These are phyloP conservation scores for Kodamaea fukazawae DNA, from an alignment of 805 yeast species.

Conservation along the genomic window DNA sequence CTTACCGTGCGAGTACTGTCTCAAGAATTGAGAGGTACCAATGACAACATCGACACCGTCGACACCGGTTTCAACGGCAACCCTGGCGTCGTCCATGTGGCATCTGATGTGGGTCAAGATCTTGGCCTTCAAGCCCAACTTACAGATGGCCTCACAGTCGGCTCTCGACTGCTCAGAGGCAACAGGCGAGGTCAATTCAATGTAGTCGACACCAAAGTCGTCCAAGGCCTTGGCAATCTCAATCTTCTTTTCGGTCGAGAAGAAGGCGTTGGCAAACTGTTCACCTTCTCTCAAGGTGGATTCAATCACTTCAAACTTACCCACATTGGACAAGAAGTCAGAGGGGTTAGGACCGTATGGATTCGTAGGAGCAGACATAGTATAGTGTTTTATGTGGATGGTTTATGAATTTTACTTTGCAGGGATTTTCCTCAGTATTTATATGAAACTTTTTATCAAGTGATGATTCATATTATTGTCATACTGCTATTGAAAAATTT, in stretches of 20 bases:
- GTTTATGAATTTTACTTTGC: background rate
- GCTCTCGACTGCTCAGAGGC: conserved; percentile 90
- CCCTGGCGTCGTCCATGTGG: conserved; percentile 97
- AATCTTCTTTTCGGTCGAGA: conserved; percentile 89
- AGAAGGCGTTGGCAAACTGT: conserved; percentile 97
- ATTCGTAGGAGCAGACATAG: conserved; percentile 35
- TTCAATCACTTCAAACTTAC: conserved; percentile 87
- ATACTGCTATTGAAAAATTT: too few relatives aligned
- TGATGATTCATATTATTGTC: too few relatives aligned
- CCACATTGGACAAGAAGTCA: conserved; percentile 86
- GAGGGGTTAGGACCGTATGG: conserved; percentile 97
- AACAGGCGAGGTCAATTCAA: conserved; percentile 95
- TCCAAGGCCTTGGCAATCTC: conserved; percentile 96
- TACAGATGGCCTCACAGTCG: conserved; percentile 98
- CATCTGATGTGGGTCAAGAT: conserved; percentile 96
- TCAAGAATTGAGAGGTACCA: conserved; percentile 92
- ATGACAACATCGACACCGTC: conserved; percentile 99
- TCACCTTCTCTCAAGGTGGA: conserved; percentile 97
- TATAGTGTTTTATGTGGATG: background rate
- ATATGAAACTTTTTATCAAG: too few relatives aligned
- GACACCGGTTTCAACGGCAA: conserved; percentile 97
- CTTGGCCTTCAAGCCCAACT: conserved; percentile 92
- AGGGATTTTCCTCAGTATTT: background rate
- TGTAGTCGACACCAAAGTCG: conserved; percentile 97
- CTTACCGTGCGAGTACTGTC: conserved; percentile 95